A percentile compares a stretch with the other conserved stretches of the same genome.
phyloP scores from a whole-genome alignment of 306 rosid species.

The Mucuna pruriens region DNA sequence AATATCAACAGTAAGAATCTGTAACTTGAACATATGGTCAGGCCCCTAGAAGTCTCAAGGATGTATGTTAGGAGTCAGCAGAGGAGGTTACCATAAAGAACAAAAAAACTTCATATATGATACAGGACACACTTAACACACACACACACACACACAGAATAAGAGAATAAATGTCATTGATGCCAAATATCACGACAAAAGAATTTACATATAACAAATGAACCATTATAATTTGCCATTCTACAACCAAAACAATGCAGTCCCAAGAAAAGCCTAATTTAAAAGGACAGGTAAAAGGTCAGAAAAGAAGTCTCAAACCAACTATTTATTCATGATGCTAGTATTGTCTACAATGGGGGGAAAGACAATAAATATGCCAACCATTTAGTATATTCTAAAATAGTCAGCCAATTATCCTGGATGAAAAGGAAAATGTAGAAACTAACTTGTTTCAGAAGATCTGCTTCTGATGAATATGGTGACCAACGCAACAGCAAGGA shows the following conservation, averaged over 20 bases:
- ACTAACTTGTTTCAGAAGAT: conserved; percentile 83
- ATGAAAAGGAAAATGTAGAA: conserved; percentile 29
- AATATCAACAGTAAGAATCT: neutral
- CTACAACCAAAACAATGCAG: neutral
- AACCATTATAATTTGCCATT: neutral
- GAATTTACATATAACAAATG: neutral
- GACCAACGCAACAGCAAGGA: conserved; percentile 79
- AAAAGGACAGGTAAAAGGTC: neutral
- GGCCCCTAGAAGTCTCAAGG: conserved; percentile 2
- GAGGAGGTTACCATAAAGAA: neutral
- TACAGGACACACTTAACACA: neutral
- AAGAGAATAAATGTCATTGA: neutral
- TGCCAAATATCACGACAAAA: conserved; percentile 9
- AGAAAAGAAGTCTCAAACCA: conserved; percentile 13
- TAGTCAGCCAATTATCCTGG: neutral
- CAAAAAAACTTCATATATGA: neutral
- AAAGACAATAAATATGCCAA: conserved; percentile 14
- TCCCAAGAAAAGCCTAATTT: conserved; percentile 3
- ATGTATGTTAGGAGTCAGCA: neutral
- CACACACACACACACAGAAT: neutral
- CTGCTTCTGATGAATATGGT: conserved; percentile 84
- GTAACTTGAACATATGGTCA: neutral
- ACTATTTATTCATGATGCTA: conserved; percentile 8
- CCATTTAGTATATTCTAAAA: neutral
- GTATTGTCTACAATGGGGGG: neutral